Conservation (phyloP, 768 basidiomycete genomes). For the Hygrophoropsis aurantiaca region DNA sequence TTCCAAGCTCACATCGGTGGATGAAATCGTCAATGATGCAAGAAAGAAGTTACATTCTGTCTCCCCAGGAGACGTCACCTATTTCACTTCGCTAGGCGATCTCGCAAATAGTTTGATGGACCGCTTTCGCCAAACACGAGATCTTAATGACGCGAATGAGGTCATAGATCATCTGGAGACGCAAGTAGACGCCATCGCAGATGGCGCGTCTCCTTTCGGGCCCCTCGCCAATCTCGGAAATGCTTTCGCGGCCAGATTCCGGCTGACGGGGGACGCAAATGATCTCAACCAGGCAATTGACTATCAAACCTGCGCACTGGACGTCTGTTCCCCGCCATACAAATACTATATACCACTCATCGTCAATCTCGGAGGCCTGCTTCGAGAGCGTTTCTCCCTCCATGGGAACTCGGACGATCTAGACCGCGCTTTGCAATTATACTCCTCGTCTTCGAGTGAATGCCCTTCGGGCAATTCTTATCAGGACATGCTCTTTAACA, state of each 20-base stretch:
- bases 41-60: constrained; percentile 10
- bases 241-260: constrained; percentile 19
- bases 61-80: constrained; percentile 4
- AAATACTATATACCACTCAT: constrained; percentile 14
- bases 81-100: constrained; percentile 8
- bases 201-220: constrained; percentile 13
- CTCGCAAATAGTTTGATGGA: constrained; percentile 12
- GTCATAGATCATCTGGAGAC: constrained; percentile 15
- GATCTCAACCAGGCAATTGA: no score
- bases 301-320: constrained; percentile 11
- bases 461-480: constrained; percentile 6
- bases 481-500: constrained; percentile 22
- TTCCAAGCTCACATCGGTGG: no score
- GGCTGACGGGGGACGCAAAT: constrained; percentile 11
- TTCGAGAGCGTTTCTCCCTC: constrained; percentile 16
- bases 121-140: constrained; percentile 21
- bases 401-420: constrained; percentile 21
- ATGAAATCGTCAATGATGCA: constrained; percentile 7
- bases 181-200: constrained; percentile 19
- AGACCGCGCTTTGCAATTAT: constrained; percentile 13
- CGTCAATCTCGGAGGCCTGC: constrained; percentile 14
- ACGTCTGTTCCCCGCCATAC: constrained; percentile 8
- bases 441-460: constrained; percentile 6
- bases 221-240: constrained; percentile 18
- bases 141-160: constrained; percentile 24